Evolutionary conservation across 257 asterid species (phyloP).

Genomic region (Salvia hispanica): DNA sequence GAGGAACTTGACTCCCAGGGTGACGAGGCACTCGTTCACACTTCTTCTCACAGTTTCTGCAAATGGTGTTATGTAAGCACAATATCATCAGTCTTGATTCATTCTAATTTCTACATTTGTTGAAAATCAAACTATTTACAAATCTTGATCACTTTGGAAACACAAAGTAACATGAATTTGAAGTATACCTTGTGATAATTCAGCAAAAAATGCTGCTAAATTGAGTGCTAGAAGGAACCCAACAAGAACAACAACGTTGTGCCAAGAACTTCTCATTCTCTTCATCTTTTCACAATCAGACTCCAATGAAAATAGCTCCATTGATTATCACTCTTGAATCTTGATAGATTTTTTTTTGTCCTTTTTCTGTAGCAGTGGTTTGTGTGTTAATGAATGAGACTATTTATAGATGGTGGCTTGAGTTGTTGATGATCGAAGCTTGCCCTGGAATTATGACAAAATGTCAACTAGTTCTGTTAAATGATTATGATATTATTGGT

Average conservation of each 20-base stretch:
- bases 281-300: slow-evolving; percentile 16
- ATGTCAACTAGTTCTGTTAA: background rate
- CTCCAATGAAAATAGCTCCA: slow-evolving; percentile 28
- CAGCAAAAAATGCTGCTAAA: slow-evolving; percentile 28
- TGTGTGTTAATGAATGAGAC: background rate
- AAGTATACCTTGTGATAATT: slow-evolving; percentile 33
- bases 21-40: slow-evolving; percentile 12
- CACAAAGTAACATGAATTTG: background rate
- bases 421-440: background rate
- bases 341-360: slow-evolving; percentile 11
- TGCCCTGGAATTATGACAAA: background rate
- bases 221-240: slow-evolving; percentile 36
- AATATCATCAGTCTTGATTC: slow-evolving; percentile 7
- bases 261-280: slow-evolving; percentile 1
- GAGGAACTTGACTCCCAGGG: slow-evolving; percentile 35
- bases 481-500: slow-evolving; percentile 20
- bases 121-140: background rate
- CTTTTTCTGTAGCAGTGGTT: background rate
- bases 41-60: slow-evolving; percentile 35
- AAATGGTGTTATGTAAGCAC: background rate
- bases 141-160: background rate
- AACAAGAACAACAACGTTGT: slow-evolving; percentile 16
- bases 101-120: background rate
- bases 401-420: slow-evolving; percentile 30
- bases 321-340: background rate